Base-by-base conservation (phyloP, 768 basidiomycete species). In the Russula foetens region DNA sequence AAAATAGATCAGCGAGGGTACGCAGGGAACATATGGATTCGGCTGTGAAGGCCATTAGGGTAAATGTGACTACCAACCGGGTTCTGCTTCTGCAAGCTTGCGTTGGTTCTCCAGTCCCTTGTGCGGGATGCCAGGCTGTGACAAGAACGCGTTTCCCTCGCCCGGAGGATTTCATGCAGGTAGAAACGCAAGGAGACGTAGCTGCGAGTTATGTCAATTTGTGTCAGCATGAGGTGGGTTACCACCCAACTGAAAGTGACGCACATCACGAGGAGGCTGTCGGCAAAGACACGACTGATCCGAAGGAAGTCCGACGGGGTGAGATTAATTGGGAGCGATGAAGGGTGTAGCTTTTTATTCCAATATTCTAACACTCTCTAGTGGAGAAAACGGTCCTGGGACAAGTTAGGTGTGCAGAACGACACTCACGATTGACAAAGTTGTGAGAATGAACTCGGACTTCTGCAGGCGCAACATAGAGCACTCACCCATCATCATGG, bases 151-250 rank as follows among this genome's bases (percentile, higher is more conserved):
- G 58, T 81, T 78, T 26, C 77, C 76, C 1, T 82, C 76, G 7
- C 85, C 85, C 0, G 87, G 87, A 3, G 87, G 86, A 66, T 88
- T n/a, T n/a, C 79, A 70, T 86, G 83, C 41, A 88, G 70, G 72
- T 81, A 90, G 28, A 90, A 75, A 12, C 87, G 81, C 14, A 86
- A 88, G 59, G 73, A 76, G 38, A 88, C 68, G 66, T 90, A 89
- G 15, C 86, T 85, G 54, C 14, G 29, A 19, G 39, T 23, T n/a
- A n/a, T n/a, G n/a, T n/a, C n/a, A n/a, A n/a, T n/a, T 29, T 45
- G 14, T 61, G 26, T 58, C 26, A 44, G 48, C 29, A 46, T 39
- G 1, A 59, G 24, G 49, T 29, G 26, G 5, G 26, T 7, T 23
- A 46, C 2, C 6, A 11, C 11, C 0, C 11, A 29, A 17, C 29